Evolutionary conservation across 1,284 basidiomycete species (phyloP), one percentile per base, ranked within the genome.

Genomic region (Pseudozyma flocculosa): DNA sequence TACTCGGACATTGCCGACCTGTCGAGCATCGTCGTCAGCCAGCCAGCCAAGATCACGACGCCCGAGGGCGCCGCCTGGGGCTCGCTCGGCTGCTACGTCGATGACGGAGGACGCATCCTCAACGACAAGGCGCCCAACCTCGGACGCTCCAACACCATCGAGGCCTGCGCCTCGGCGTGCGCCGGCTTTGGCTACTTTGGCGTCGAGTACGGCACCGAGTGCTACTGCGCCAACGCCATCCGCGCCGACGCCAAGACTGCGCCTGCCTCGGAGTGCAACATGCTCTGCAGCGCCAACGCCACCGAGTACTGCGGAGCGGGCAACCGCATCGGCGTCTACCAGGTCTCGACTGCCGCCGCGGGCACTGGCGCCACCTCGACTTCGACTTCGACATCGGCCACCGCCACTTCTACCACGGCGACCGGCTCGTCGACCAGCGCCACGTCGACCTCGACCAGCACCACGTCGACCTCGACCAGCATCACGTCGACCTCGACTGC

Each of bases 291-390:
- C 24, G 87, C 85, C 14, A 85, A 38, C 32, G 21, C 37, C 13
- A 87, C 85, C 22, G 82, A 87, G 75, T 83, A 84, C 39, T 88
- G 87, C 61, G 88, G 88, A 66, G 87, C 84, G 11, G 82, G 84
- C 2, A 85, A 85, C 67, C 82, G 84, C n/a, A 72, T 89, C 40
- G 87, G 86, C 0, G 83, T 88, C 13, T 89, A 89, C 66, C 81
- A 84, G 0, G 80, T 50, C n/a, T 36, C 47, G 15, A 34, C 82
- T 0, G 82, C 77, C 0, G 80, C 79, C 3, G 82, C 79, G 38
- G 79, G 88, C 40, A 83, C 81, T 0, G 19, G 40, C 8, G 37
- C 42, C 41, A 32, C 42, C n/a, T 40, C 44, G n/a, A 26, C 39
- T 21, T n/a, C n/a, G n/a, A n/a, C n/a, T n/a, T n/a, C n/a, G n/a